Evolutionary conservation across 2,329 filamentous ascomycete species (phyloP).

Genomic region (Pyricularia sp.): DNA sequence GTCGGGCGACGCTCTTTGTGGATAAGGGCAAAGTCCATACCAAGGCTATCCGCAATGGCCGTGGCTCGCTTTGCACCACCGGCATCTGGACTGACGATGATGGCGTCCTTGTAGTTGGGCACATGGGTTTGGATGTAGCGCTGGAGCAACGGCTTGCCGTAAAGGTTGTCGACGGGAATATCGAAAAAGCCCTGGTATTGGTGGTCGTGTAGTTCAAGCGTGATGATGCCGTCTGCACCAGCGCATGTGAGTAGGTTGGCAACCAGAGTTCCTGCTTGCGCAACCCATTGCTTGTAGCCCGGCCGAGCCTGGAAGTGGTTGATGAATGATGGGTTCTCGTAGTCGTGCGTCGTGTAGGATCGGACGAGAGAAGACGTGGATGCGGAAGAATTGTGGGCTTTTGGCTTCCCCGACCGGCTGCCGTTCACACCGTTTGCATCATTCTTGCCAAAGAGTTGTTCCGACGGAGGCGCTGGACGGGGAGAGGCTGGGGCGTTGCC

Average conservation of each 20-base stretch:
- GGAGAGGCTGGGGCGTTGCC: conserved; percentile 22
- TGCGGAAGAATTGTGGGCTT: conserved; percentile 12
- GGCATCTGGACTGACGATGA: conserved; percentile 93
- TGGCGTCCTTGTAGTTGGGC: conserved; percentile 72
- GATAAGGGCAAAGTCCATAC: conserved; percentile 93
- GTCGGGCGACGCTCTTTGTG: conserved; percentile 72
- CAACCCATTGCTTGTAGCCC: conserved; percentile 98
- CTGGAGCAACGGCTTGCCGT: conserved; percentile 67
- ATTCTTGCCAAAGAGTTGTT: conserved; percentile 8
- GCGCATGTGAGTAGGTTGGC: conserved; percentile 92
- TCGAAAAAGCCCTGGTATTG: conserved; percentile 99
- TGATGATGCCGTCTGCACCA: conserved; percentile 93
- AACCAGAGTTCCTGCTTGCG: conserved; percentile 89
- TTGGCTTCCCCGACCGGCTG: conserved; percentile 17
- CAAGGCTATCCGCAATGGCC: conserved; percentile 84
- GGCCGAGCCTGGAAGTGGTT: conserved; percentile 67
- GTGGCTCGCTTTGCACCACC: conserved; percentile 95
- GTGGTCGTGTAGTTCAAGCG: conserved; percentile 86
- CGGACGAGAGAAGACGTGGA: conserved; percentile 29
- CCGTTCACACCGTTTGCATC: conserved; percentile 20
- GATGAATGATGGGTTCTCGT: conserved; percentile 47
- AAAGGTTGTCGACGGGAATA: conserved; percentile 95
- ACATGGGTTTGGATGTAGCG: conserved; percentile 72
- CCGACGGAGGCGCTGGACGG: conserved; percentile 15
- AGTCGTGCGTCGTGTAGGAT: conserved; percentile 55